phyloP scores from a whole-genome alignment of 2,329 filamentous ascomycete species.

The Arachnomyces sp. region DNA sequence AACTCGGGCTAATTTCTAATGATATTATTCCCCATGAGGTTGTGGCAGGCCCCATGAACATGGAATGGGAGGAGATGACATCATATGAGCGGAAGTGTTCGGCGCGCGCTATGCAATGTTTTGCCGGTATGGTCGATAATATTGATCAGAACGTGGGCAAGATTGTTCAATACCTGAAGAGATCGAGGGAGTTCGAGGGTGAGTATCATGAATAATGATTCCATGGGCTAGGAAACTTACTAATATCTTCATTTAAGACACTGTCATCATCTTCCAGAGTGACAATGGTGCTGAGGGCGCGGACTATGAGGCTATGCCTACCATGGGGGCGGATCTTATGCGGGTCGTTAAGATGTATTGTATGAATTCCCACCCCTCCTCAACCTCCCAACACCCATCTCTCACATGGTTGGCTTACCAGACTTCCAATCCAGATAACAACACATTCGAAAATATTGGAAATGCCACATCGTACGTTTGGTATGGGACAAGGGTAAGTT shows the following conservation, averaged over 20 bases:
- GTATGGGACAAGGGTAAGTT: conserved; percentile 35
- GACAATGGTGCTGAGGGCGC: conserved; percentile 46
- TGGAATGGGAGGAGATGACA: conserved; percentile 34
- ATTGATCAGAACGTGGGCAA: conserved; percentile 42
- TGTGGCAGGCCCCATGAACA: conserved; percentile 34
- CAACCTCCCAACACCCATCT: conserved; percentile 9
- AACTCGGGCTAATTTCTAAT: conserved; percentile 37
- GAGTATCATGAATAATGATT: too few species aligned
- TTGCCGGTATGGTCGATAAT: conserved; percentile 44
- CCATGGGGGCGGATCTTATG: conserved; percentile 35
- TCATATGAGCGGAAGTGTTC: conserved; percentile 34
- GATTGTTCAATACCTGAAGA: conserved; percentile 38
- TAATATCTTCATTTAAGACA: conserved; percentile 28
- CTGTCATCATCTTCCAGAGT: conserved; percentile 43
- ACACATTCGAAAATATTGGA: conserved; percentile 42
- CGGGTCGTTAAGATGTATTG: conserved; percentile 37
- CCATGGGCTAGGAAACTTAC: too few species aligned
- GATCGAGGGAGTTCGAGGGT: conserved; percentile 41
- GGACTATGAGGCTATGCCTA: conserved; percentile 39
- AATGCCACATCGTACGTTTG: conserved; percentile 41
- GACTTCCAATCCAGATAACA: too few species aligned
- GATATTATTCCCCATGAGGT: conserved; percentile 39
- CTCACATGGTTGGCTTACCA: too few species aligned
- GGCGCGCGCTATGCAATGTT: conserved; percentile 42
- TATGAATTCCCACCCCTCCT: too few species aligned